A percentile compares a stretch with the other conserved stretches of the same genome.
These are phyloP conservation scores for Epithemia pelagica DNA, from an alignment of 108 stramenopile species.

Conservation along the genomic window DNA sequence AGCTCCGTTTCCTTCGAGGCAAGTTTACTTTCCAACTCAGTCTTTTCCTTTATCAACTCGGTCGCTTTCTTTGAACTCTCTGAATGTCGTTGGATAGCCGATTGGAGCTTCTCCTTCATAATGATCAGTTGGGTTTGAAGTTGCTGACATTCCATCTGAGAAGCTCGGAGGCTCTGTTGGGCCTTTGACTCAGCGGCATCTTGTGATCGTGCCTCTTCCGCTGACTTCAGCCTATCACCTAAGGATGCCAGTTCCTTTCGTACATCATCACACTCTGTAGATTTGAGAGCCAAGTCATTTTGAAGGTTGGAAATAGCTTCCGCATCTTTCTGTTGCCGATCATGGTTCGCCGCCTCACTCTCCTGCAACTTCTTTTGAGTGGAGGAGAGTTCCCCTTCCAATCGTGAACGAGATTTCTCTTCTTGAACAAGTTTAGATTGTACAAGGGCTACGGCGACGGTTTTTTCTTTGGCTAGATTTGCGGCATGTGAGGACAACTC, in stretches of 20 bases:
- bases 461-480: not conserved
- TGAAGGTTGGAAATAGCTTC: not conserved
- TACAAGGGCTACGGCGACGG: not conserved
- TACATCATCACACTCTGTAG: not conserved
- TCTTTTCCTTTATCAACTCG: not conserved
- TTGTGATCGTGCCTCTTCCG: not conserved
- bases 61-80: not conserved
- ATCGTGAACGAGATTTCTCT: not conserved
- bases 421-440: not conserved
- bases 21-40: not conserved
- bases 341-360: not conserved
- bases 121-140: not conserved
- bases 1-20: not conserved
- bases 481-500: not conserved
- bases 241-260: not conserved
- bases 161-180: not conserved
- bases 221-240: not conserved
- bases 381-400: not conserved
- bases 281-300: not conserved
- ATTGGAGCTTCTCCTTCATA: not conserved
- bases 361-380: not conserved
- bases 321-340: not conserved
- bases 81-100: not conserved
- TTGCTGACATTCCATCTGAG: not conserved
- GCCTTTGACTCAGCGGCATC: not conserved